Evolutionary conservation across 768 basidiomycete species (phyloP), one percentile per base, ranked within the genome.

Genomic region (Psilocybe cyanescens): DNA sequence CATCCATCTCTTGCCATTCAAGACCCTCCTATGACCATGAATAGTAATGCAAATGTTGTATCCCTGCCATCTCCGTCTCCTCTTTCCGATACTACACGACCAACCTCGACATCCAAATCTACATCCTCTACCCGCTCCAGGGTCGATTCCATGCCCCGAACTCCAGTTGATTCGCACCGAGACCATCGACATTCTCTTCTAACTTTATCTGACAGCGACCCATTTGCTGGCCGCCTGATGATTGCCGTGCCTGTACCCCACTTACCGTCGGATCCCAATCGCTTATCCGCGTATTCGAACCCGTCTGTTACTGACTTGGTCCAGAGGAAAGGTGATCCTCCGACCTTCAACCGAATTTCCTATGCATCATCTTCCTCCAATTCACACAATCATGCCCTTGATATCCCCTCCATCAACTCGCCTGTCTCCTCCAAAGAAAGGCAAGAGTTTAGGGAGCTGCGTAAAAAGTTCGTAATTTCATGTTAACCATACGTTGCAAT

Each of bases 201-300:
- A 56, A 87, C 87, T 3, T 77, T 87, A 24, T 84, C 86, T 8
- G 89, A 90, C 66, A 60, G 76, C 6, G 88, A 90, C 75, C 88
- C 88, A 4, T 89, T 90, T 67, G 86, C 85, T 29, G 79, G 83
- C 17, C 78, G 79, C 47, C 77, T 78, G 46, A 70, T 82, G 24
- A 64, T 81, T 47, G 55, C 65, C 24, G 64, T 62, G 19, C 65
- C 75, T 59, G 65, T 77, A 62, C 76, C 70, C 57, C 80, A 69
- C 69, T 73, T 70, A 73, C 74, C 76, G 62, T 66, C 72, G 47
- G 83, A 83, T 65, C 78, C 76, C 19, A 82, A 76, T 68, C 80
- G 80, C 58, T 74, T 84, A 30, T 87, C 87, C 24, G 79, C 76
- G 12, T 81, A 83, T 66, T 86, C 87, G 0, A 81, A 80, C 61